Conservation (phyloP, 78 protist species). For the Diacronema lutheri region DNA sequence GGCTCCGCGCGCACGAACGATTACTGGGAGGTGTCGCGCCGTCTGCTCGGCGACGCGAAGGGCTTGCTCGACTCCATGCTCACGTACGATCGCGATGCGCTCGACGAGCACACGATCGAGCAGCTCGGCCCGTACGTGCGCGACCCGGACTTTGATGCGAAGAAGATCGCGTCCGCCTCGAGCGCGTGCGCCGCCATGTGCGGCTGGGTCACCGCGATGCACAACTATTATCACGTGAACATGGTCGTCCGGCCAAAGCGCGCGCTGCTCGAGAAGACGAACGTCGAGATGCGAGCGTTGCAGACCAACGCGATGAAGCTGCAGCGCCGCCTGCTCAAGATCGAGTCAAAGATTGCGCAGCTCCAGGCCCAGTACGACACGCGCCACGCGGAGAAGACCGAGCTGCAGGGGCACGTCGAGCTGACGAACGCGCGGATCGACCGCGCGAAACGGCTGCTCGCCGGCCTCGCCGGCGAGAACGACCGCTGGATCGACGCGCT, state of each 20-base stretch:
- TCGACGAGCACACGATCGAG: slow-evolving; percentile 32
- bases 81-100: slow-evolving; percentile 61
- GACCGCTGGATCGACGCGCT: slow-evolving; percentile 55
- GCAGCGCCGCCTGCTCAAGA: not conserved
- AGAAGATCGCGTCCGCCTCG: slow-evolving; percentile 41
- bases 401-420: slow-evolving; percentile 40
- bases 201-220: slow-evolving; percentile 74
- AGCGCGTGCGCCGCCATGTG: slow-evolving; percentile 75
- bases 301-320: slow-evolving; percentile 29
- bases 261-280: slow-evolving; percentile 22
- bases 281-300: slow-evolving; percentile 27
- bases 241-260: slow-evolving; percentile 67
- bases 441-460: slow-evolving; percentile 63
- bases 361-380: slow-evolving; percentile 49
- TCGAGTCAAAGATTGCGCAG: slow-evolving; percentile 18
- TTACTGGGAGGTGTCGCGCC: slow-evolving; percentile 64
- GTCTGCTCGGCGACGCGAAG: not conserved
- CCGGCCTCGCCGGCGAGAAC: slow-evolving; percentile 69
- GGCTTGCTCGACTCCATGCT: slow-evolving; percentile 35
- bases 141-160: slow-evolving; percentile 47
- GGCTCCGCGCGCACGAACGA: slow-evolving; percentile 44
- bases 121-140: slow-evolving; percentile 60
- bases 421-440: slow-evolving; percentile 26
- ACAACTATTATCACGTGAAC: slow-evolving; percentile 60
- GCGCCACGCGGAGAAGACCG: slow-evolving; percentile 7